Percentiles rank a stretch among this genome's conserved stretches.
These are phyloP conservation scores for Apiospora phragmitis DNA, from an alignment of 2,329 filamentous ascomycete genomes.

Conservation along the genomic window DNA sequence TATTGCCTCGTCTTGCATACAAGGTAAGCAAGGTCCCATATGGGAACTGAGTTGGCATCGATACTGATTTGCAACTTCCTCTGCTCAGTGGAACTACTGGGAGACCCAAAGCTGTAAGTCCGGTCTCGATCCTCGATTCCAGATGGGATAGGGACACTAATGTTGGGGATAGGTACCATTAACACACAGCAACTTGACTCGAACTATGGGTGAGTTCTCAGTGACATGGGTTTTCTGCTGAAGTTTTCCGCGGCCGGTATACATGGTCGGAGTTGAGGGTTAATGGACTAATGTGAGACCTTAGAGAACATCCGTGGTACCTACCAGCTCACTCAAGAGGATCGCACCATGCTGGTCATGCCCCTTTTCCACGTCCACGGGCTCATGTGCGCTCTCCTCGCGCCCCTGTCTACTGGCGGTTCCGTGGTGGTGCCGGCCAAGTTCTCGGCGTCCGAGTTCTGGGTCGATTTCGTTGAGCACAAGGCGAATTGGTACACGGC, in stretches of 20 bases:
- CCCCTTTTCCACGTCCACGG: conserved; percentile 89
- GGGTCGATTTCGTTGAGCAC: conserved; percentile 72
- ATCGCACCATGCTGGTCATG: conserved; percentile 87
- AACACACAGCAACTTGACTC: conserved; percentile 77
- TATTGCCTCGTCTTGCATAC: conserved; percentile 82
- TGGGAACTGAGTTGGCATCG: neutral
- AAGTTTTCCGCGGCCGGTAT: neutral
- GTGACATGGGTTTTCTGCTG: conserved; percentile 10
- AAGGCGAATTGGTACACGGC: conserved; percentile 90
- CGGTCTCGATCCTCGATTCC: neutral
- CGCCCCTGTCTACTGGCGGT: conserved; percentile 72
- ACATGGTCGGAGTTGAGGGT: neutral
- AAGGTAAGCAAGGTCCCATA: conserved; percentile 38
- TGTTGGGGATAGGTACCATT: conserved; percentile 61
- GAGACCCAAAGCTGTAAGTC: conserved; percentile 74
- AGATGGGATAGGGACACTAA: neutral
- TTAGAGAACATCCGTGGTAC: conserved; percentile 75
- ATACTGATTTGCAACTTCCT: neutral
- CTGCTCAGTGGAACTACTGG: conserved; percentile 71
- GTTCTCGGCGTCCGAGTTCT: conserved; percentile 84
- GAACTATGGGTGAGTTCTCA: conserved; percentile 66
- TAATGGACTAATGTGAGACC: conserved; percentile 6
- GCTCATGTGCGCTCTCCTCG: conserved; percentile 79
- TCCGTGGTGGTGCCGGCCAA: conserved; percentile 76
- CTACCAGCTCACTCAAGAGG: conserved; percentile 68